These are phyloP conservation scores for Penicillium odoratum DNA, from an alignment of 495 filamentous ascomycete genomes.

Conservation along the genomic window DNA sequence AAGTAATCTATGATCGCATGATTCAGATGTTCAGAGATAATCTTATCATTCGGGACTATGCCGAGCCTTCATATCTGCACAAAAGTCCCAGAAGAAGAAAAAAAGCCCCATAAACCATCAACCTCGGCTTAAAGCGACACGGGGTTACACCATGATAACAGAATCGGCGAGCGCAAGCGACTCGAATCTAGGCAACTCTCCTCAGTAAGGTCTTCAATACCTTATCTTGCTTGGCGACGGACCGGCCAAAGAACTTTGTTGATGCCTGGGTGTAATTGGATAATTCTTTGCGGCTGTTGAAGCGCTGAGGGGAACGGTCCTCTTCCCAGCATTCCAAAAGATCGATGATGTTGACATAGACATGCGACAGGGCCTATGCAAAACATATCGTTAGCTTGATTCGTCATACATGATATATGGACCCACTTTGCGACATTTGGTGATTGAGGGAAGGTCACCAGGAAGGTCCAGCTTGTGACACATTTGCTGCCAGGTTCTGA, in stretches of 20 bases:
- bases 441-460: constrained; percentile 29
- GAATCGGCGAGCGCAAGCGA: background rate
- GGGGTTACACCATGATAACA: no score
- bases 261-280: constrained; percentile 34
- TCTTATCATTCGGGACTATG: background rate
- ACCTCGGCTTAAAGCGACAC: background rate
- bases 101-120: background rate
- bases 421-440: constrained; percentile 42
- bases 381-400: background rate
- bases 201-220: constrained; percentile 44
- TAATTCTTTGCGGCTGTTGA: constrained; percentile 32
- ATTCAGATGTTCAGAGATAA: background rate
- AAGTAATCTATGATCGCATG: background rate
- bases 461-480: constrained; percentile 35
- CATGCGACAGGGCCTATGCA: constrained; percentile 26
- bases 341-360: constrained; percentile 54
- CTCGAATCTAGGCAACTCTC: constrained; percentile 8
- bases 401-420: background rate
- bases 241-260: constrained; percentile 34
- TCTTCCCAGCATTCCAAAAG: constrained; percentile 45
- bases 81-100: background rate
- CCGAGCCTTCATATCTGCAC: background rate
- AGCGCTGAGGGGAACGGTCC: constrained; percentile 27
- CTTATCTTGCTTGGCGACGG: constrained; percentile 38
- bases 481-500: constrained; percentile 30